Evolutionary conservation across 768 basidiomycete genomes (phyloP).

Genomic region (Mycena filopes): DNA sequence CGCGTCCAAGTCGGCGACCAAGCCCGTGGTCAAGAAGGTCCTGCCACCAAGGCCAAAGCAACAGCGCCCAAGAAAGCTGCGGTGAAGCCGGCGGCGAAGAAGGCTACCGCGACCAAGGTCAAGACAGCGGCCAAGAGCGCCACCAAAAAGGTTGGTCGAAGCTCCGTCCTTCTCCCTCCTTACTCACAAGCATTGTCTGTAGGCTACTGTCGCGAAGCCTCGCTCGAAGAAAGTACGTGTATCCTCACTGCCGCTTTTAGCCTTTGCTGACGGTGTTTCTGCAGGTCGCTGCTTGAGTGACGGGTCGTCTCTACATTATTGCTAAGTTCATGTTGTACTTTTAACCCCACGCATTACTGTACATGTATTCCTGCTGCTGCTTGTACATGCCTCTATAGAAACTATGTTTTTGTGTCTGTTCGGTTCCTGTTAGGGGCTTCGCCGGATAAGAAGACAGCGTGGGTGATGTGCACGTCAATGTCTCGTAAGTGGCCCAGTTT

Average conservation of each 20-base stretch:
- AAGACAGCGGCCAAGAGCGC: neutral
- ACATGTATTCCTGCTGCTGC: constrained; percentile 8
- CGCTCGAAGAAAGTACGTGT: constrained; percentile 10
- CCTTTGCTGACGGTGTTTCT: neutral
- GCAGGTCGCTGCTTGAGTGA: constrained; percentile 13
- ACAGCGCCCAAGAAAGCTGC: constrained; percentile 9
- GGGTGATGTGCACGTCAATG: neutral
- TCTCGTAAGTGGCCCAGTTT: too few relatives aligned
- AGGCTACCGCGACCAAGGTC: neutral
- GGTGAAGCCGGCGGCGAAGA: constrained; percentile 25
- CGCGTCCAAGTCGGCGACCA: constrained; percentile 2
- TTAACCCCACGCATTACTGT: neutral
- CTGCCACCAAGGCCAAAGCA: constrained; percentile 14
- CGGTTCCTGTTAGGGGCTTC: neutral
- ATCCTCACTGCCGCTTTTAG: neutral
- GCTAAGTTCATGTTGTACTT: constrained; percentile 15
- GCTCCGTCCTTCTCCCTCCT: too few relatives aligned
- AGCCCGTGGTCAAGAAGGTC: constrained; percentile 15
- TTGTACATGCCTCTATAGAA: neutral
- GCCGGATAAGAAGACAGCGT: neutral
- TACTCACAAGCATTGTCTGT: too few relatives aligned
- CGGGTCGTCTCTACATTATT: constrained; percentile 4
- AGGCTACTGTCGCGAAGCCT: neutral
- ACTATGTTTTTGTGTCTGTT: neutral
- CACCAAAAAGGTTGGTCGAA: too few relatives aligned